Conservation (phyloP, 352 stramenopile species). For the Phytophthora sojae region DNA sequence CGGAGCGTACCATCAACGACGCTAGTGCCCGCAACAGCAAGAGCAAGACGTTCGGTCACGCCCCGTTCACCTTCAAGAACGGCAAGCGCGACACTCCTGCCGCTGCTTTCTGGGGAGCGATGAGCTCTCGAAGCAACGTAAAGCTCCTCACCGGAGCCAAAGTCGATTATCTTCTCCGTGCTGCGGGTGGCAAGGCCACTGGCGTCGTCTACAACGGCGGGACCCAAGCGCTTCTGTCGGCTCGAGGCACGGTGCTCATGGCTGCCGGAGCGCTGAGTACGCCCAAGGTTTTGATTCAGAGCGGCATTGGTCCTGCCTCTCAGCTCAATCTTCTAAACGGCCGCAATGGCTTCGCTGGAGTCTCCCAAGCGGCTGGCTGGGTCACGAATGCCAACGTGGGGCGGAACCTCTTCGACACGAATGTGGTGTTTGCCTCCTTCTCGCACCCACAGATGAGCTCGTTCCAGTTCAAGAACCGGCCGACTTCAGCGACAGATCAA, state of each 20-base stretch:
- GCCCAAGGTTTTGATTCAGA: background rate
- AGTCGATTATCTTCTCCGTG: background rate
- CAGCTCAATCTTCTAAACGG: background rate
- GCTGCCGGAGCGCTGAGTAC: background rate
- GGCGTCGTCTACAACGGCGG: background rate
- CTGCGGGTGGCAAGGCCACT: background rate
- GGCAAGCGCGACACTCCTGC: conserved; percentile 1
- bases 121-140: conserved; percentile 1
- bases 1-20: background rate
- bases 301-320: background rate
- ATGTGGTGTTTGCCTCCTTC: conserved; percentile 2
- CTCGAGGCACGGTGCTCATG: background rate
- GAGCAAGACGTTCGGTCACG: conserved; percentile 1
- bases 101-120: background rate
- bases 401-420: conserved; percentile 1
- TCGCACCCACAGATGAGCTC: conserved; percentile 2
- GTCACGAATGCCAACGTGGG: background rate
- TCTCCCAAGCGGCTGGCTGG: conserved; percentile 1
- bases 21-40: background rate
- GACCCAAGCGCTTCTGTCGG: background rate
- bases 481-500: background rate
- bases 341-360: background rate
- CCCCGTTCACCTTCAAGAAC: background rate
- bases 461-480: conserved; percentile 2
- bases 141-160: background rate